These are phyloP conservation scores for Rhynchosporium secalis DNA, from an alignment of 2,329 filamentous ascomycete genomes.

Conservation along the genomic window DNA sequence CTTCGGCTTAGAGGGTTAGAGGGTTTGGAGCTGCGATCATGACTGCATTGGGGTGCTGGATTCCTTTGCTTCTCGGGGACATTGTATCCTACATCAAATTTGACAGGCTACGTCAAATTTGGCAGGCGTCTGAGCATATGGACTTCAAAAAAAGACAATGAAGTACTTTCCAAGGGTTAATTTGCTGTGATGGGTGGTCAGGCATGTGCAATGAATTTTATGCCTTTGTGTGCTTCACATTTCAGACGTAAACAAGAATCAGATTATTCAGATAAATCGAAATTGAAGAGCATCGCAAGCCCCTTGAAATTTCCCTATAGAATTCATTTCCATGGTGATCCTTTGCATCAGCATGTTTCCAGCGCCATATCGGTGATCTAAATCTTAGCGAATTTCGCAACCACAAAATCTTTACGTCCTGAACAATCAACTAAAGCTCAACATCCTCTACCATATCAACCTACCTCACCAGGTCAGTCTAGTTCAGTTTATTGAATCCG, in stretches of 20 bases:
- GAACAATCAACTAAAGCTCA: conserved; percentile 14
- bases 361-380: conserved; percentile 23
- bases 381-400: conserved; percentile 33
- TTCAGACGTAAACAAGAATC: too few relatives aligned
- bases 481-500: background rate
- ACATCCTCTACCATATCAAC: conserved; percentile 18
- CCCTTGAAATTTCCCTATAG: background rate
- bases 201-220: background rate
- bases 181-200: background rate
- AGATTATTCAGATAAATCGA: background rate
- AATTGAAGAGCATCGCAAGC: background rate
- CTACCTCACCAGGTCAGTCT: conserved; percentile 28
- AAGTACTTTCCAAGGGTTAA: conserved; percentile 26
- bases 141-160: conserved; percentile 52
- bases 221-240: background rate
- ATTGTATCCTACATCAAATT: conserved; percentile 64
- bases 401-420: conserved; percentile 25
- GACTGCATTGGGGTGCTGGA: conserved; percentile 56
- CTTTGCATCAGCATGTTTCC: background rate
- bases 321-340: conserved; percentile 5
- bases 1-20: conserved; percentile 55
- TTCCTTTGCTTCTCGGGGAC: conserved; percentile 59
- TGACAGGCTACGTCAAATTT: conserved; percentile 54
- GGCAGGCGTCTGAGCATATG: conserved; percentile 65
- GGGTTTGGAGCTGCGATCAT: conserved; percentile 47